phyloP scores from a whole-genome alignment of 1,139 yeast species.

The Taphrina wiesneri region DNA sequence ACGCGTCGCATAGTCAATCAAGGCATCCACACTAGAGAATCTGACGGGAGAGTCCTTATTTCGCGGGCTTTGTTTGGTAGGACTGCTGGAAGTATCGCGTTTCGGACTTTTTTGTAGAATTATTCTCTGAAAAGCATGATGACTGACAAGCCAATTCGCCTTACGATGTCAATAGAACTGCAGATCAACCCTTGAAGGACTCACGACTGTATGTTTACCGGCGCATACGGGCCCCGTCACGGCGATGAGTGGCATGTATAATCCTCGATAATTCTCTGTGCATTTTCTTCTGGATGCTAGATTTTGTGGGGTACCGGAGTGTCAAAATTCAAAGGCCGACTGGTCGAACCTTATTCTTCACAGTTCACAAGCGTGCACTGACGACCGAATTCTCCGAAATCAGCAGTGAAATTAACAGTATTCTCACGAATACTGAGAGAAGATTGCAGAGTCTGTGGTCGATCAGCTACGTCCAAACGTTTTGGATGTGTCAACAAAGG shows the following conservation, averaged over 20 bases:
- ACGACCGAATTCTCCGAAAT: no score
- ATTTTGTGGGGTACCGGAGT: no score
- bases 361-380: no score
- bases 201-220: constrained; percentile 16
- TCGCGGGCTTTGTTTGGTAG: background rate
- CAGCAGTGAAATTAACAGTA: no score
- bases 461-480: no score
- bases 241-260: constrained; percentile 26
- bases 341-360: no score
- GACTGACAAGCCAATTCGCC: constrained; percentile 6
- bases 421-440: no score
- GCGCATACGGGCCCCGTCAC: constrained; percentile 27
- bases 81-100: constrained; percentile 6
- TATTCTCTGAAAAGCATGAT: background rate
- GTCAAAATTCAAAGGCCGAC: no score
- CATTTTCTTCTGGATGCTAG: background rate
- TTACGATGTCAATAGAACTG: background rate
- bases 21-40: constrained; percentile 44
- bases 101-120: background rate
- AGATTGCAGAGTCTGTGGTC: no score
- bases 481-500: no score
- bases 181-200: background rate
- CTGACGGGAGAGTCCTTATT: background rate
- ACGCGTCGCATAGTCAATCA: constrained; percentile 65
- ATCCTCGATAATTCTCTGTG: background rate